Conservation (phyloP, 352 stramenopile genomes). For the Thraustochytrium sp. region DNA sequence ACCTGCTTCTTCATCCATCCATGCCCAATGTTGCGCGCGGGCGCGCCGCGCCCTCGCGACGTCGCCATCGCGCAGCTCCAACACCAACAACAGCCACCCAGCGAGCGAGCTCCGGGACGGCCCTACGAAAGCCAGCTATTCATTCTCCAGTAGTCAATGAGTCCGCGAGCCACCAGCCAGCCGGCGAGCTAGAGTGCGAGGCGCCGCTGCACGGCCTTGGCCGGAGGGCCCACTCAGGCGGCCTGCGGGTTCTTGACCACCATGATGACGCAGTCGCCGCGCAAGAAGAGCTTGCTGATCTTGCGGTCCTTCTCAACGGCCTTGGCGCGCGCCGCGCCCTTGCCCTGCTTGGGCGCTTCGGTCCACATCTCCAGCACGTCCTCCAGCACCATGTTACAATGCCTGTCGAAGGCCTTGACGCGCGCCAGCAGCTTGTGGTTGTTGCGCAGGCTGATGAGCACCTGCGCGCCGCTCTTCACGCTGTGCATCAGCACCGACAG, state of each 20-base stretch:
- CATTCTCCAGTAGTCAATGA: background rate
- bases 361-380: constrained; percentile 99
- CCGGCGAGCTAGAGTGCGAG: background rate
- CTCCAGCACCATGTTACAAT: constrained; percentile 99
- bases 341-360: constrained; percentile 92
- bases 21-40: too few relatives aligned
- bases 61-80: too few relatives aligned
- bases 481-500: constrained; percentile 94
- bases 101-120: too few relatives aligned
- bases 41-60: too few relatives aligned
- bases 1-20: background rate
- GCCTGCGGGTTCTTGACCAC: constrained; percentile 87
- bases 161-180: background rate
- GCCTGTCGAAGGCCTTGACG: constrained; percentile 98
- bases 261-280: constrained; percentile 98
- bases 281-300: constrained; percentile 88
- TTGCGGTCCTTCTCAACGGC: constrained; percentile 83
- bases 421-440: constrained; percentile 98
- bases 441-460: constrained; percentile 98
- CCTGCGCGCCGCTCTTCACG: constrained; percentile 83
- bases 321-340: constrained; percentile 88
- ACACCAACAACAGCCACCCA: too few relatives aligned
- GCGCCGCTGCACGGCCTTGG: too few relatives aligned
- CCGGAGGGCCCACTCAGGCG: background rate
- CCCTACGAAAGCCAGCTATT: too few relatives aligned